Conservation (phyloP, 352 stramenopile species). For the Globisporangium emineosum region DNA sequence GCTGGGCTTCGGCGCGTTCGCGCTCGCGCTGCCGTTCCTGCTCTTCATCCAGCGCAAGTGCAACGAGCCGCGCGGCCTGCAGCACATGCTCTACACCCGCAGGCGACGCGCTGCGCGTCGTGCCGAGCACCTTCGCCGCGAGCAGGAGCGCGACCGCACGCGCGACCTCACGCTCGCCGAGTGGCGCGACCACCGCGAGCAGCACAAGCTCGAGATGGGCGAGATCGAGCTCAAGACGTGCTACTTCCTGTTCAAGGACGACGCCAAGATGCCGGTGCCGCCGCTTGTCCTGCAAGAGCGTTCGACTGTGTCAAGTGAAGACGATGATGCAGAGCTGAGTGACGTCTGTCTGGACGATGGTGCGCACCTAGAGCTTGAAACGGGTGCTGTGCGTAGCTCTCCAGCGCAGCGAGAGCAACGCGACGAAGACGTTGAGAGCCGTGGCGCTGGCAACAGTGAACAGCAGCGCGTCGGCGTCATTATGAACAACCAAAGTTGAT, state of each 20-base stretch:
- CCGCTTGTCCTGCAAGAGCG: not conserved
- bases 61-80: constrained; percentile 24
- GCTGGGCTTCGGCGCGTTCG: constrained; percentile 28
- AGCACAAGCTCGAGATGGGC: constrained; percentile 29
- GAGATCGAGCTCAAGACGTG: constrained; percentile 19
- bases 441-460: not conserved
- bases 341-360: not conserved
- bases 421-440: not conserved
- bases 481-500: not conserved
- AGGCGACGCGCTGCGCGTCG: not conserved
- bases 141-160: constrained; percentile 27
- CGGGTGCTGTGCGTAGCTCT: not conserved
- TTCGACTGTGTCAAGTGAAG: not conserved
- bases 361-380: no score
- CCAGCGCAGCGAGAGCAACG: no score
- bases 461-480: not conserved
- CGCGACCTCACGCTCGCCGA: constrained; percentile 26
- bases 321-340: not conserved
- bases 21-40: constrained; percentile 28
- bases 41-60: constrained; percentile 42
- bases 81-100: constrained; percentile 19
- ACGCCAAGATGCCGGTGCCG: not conserved
- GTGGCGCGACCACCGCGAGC: constrained; percentile 34
- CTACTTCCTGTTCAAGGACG: constrained; percentile 13
- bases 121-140: constrained; percentile 6